Evolutionary conservation across 805 yeast genomes (phyloP).

Genomic region (Candida wancherniae): DNA sequence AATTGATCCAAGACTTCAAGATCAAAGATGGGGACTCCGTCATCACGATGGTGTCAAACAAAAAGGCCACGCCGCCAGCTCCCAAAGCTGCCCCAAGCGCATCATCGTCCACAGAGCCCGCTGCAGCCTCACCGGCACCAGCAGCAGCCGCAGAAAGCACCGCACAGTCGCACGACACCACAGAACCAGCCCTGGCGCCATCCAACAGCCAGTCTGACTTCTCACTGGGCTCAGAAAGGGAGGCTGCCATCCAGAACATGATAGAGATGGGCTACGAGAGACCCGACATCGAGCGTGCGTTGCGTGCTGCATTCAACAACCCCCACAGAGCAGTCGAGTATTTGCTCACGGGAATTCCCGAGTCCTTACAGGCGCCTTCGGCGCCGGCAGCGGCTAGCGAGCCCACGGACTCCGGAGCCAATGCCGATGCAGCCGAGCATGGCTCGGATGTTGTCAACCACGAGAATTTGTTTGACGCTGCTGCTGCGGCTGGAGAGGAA

Average conservation of each 20-base stretch:
- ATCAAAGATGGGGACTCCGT: conserved; percentile 84
- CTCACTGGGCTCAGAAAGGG: conserved; percentile 75
- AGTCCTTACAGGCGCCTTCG: conserved; percentile 40
- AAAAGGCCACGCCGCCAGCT: conserved; percentile 24
- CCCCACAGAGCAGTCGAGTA: conserved; percentile 98
- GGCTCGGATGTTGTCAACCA: conserved; percentile 18
- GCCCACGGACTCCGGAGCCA: conserved; percentile 14
- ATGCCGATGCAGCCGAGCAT: conserved; percentile 16
- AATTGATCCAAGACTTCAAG: conserved; percentile 64
- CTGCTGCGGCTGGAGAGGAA: conserved; percentile 25
- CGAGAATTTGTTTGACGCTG: conserved; percentile 53
- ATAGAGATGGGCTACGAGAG: conserved; percentile 96
- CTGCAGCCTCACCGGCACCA: conserved; percentile 6
- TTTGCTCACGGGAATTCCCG: conserved; percentile 85
- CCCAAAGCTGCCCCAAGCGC: conserved; percentile 20
- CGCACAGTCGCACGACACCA: conserved; percentile 11
- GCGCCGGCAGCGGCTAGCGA: conserved; percentile 14
- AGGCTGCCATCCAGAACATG: conserved; percentile 72
- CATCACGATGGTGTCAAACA: conserved; percentile 78
- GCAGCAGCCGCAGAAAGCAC: conserved; percentile 1
- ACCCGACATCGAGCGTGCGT: conserved; percentile 80
- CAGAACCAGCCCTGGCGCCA: conserved; percentile 32
- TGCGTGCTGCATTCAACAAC: conserved; percentile 93
- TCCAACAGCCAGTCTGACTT: conserved; percentile 47
- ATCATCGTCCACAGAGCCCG: conserved; percentile 2